These are phyloP conservation scores for Populus ilicifolia DNA, from an alignment of 345 rosid species.

Conservation along the genomic window DNA sequence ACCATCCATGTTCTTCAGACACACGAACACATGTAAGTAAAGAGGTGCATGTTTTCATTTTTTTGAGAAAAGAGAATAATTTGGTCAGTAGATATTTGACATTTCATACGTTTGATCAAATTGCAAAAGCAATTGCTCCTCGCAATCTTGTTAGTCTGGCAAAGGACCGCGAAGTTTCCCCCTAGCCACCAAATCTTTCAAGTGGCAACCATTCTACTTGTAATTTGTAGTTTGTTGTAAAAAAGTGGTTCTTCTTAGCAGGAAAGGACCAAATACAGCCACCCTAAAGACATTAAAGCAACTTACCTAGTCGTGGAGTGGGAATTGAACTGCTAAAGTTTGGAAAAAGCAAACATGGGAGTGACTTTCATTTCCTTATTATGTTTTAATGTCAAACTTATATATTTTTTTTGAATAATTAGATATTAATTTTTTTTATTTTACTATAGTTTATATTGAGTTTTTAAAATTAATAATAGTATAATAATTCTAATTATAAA, in stretches of 20 bases:
- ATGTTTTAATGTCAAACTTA: too few relatives aligned
- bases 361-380: background rate
- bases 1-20: background rate
- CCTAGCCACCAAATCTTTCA: conserved; percentile 21
- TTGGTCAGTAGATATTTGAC: background rate
- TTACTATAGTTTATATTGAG: too few relatives aligned
- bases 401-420: too few relatives aligned
- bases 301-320: background rate
- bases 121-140: conserved; percentile 5
- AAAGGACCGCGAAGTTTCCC: conserved; percentile 39
- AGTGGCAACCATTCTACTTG: conserved; percentile 14
- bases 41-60: background rate
- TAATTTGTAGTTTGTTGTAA: background rate
- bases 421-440: too few relatives aligned
- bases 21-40: background rate
- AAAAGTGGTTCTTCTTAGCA: conserved; percentile 2
- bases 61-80: background rate
- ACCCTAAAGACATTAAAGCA: background rate
- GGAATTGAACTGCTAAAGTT: background rate
- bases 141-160: conserved; percentile 15
- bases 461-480: too few relatives aligned
- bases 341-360: conserved; percentile 28
- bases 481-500: too few relatives aligned
- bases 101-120: background rate
- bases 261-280: background rate